These are phyloP conservation scores for Thraustotheca clavata DNA, from an alignment of 352 stramenopile species.

Conservation along the genomic window DNA sequence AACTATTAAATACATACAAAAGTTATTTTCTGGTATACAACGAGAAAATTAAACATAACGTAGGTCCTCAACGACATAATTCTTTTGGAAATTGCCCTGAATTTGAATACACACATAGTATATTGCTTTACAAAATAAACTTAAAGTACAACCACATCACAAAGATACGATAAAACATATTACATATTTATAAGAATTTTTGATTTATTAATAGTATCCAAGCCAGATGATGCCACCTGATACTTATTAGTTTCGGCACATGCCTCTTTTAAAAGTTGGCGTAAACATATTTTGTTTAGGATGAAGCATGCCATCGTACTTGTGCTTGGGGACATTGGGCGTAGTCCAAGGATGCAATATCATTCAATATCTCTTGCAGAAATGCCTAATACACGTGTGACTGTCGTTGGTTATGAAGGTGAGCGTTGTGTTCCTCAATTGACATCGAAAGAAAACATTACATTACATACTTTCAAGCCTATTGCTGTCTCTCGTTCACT, in stretches of 20 bases:
- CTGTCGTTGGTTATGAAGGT: conserved; percentile 91
- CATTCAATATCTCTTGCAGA: conserved; percentile 93
- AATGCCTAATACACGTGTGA: conserved; percentile 55
- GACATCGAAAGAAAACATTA: conserved; percentile 46
- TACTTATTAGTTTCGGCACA: not conserved
- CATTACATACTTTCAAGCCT: conserved; percentile 68
- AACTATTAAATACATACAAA: too few relatives aligned
- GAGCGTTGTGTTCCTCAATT: conserved; percentile 80
- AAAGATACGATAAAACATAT: too few relatives aligned
- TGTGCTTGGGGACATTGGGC: conserved; percentile 92
- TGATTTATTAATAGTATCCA: too few relatives aligned
- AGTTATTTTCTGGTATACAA: too few relatives aligned
- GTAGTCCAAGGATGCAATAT: conserved; percentile 99
- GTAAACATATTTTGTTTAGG: not conserved
- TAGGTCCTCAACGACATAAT: too few relatives aligned
- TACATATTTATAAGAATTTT: too few relatives aligned
- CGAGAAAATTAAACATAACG: too few relatives aligned
- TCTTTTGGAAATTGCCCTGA: too few relatives aligned
- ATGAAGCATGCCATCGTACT: conserved; percentile 79
- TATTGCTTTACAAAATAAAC: too few relatives aligned
- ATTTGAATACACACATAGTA: too few relatives aligned
- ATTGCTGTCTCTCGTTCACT: conserved; percentile 42
- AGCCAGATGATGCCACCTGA: too few relatives aligned
- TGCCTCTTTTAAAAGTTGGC: not conserved
- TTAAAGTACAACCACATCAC: too few relatives aligned